Conservation (phyloP, 306 rosid genomes). For the Malus sylvestris region DNA sequence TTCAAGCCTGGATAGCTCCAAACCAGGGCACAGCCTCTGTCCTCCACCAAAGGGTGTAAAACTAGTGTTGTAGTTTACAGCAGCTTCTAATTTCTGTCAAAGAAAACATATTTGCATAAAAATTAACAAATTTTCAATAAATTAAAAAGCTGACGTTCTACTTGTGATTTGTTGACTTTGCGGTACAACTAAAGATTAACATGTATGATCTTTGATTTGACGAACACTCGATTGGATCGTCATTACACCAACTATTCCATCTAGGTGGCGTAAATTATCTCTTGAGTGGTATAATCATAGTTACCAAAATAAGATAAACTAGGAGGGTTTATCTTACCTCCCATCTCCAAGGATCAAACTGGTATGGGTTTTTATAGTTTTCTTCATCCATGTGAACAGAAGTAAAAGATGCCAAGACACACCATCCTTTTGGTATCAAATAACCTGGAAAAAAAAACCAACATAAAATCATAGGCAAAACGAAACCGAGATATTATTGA, state of each 20-base stretch:
- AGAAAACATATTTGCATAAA: background rate
- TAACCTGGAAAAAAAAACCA: constrained; percentile 39
- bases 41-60: constrained; percentile 94
- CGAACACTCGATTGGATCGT: background rate
- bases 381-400: constrained; percentile 71
- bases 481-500: background rate
- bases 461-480: background rate
- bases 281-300: no score
- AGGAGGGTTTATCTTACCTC: constrained; percentile 39
- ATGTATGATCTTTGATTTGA: background rate
- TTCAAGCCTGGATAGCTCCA: constrained; percentile 66
- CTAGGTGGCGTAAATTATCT: background rate
- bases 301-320: background rate
- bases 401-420: constrained; percentile 67
- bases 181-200: background rate
- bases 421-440: constrained; percentile 66
- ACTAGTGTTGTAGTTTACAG: constrained; percentile 27
- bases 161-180: background rate
- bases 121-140: background rate
- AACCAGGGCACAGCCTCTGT: constrained; percentile 85
- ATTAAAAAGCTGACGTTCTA: background rate
- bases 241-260: background rate
- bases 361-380: constrained; percentile 55
- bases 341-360: constrained; percentile 93
- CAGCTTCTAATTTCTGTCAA: constrained; percentile 26